A percentile compares a stretch with the other conserved stretches of the same genome.
phyloP scores from a whole-genome alignment of 768 basidiomycete species.

The Stropharia rugosoannulata region DNA sequence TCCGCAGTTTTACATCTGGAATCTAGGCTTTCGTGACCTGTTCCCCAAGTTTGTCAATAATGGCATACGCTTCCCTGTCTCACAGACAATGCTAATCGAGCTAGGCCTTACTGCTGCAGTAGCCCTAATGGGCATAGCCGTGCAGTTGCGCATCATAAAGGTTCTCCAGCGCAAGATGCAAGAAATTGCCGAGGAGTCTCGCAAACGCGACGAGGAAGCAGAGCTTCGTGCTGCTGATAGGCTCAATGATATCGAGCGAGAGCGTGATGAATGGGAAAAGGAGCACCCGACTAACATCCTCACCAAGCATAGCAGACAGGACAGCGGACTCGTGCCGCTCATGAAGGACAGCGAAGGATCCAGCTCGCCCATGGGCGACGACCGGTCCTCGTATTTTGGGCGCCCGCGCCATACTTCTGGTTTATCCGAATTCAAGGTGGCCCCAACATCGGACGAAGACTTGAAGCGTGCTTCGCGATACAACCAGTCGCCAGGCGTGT shows the following conservation, averaged over 20 bases:
- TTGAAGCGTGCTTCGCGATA: slow-evolving; percentile 47
- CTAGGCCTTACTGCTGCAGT: slow-evolving; percentile 85
- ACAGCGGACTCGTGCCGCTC: slow-evolving; percentile 61
- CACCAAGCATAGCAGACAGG: slow-evolving; percentile 56
- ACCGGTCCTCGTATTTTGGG: slow-evolving; percentile 45
- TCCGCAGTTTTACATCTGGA: slow-evolving; percentile 90
- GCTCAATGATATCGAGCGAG: slow-evolving; percentile 61
- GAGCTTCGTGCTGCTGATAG: slow-evolving; percentile 72
- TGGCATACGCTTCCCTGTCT: slow-evolving; percentile 76
- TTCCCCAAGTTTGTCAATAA: slow-evolving; percentile 75
- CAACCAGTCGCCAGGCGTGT: slow-evolving; percentile 50
- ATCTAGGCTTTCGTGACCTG: slow-evolving; percentile 79
- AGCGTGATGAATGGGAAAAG: slow-evolving; percentile 85
- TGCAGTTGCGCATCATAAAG: slow-evolving; percentile 85
- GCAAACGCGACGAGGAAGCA: slow-evolving; percentile 69
- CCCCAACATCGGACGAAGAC: slow-evolving; percentile 63
- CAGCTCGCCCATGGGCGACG: slow-evolving; percentile 47
- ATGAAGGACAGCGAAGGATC: slow-evolving; percentile 62
- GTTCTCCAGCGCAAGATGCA: slow-evolving; percentile 76
- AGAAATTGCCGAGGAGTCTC: slow-evolving; percentile 77
- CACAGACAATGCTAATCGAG: slow-evolving; percentile 92
- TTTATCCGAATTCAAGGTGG: slow-evolving; percentile 72
- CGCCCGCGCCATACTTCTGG: slow-evolving; percentile 65
- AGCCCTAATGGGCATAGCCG: slow-evolving; percentile 82
- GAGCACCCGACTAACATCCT: slow-evolving; percentile 62